These are phyloP conservation scores for Leishmania martiniquensis DNA, from an alignment of 208 protist species.

Conservation along the genomic window DNA sequence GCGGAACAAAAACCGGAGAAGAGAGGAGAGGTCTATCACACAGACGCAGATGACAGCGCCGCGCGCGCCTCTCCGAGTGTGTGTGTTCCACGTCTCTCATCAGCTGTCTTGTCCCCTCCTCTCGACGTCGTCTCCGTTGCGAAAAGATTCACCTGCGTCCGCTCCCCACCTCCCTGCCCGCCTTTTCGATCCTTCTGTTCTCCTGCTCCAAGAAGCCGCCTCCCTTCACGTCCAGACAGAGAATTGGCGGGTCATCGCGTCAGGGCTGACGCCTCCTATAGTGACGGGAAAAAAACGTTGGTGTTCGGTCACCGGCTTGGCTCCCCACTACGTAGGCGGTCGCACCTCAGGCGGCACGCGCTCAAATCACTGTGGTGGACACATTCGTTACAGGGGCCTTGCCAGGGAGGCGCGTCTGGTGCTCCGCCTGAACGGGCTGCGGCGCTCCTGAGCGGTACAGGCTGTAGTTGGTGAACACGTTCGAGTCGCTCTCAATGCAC, in stretches of 20 bases:
- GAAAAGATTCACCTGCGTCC: background rate
- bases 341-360: background rate
- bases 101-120: background rate
- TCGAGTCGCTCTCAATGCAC: conserved; percentile 32
- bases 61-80: background rate
- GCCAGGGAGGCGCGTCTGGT: conserved; percentile 41
- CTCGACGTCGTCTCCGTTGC: background rate
- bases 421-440: conserved; percentile 33
- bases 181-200: background rate
- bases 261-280: background rate
- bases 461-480: conserved; percentile 53
- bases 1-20: background rate
- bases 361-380: conserved; percentile 16
- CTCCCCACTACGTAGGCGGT: background rate
- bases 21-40: background rate
- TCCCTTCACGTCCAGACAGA: background rate
- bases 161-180: no score
- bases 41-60: background rate
- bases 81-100: background rate
- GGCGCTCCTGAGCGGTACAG: conserved; percentile 24
- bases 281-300: no score
- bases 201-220: no score
- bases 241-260: background rate
- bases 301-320: background rate
- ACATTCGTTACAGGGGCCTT: conserved; percentile 10